Base-by-base conservation (phyloP, 106 monocot species). In the Alisma plantagoaquatica region DNA sequence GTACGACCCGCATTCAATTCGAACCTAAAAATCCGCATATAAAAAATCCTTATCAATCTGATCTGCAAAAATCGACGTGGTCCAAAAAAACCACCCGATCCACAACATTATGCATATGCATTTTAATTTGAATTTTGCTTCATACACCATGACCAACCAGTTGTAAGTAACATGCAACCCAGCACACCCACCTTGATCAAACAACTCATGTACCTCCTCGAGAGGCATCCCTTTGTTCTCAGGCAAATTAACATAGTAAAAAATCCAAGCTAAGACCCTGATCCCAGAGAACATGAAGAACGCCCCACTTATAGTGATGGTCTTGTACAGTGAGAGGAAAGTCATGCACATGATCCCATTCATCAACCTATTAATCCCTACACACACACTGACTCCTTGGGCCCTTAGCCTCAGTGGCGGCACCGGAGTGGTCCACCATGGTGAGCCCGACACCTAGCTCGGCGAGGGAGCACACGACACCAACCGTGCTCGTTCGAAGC, bases 401-500 rank as follows among this genome's bases (percentile, higher is more conserved):
- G 74, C 71, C 17, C 71, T 31, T 29, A 68, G 25, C 35, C 77
- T 27, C 31, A 73, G 41, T 0, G 87, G 74, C 71, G 59, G 75
- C 59, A 24, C 69, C 10, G 5, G 51, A 33, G 29, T 86, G 41
- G 0, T 65, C 60, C 7, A n/a, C n/a, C n/a, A n/a, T n/a, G n/a
- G n/a, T n/a, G n/a, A 71, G 21, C 1, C 53, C 78, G 2, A 92
- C 75, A 23, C 49, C 31, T 1, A 73, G 14, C 8, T 86, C 65
- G 0, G 85, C 85, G 3, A 59, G 16, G 4, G 79, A 33, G 86
- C 85, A 86, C 15, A 85, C 92, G 2, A 60, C 82, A 9, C 67
- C 70, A 53, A 85, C 82, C 18, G 55, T 27, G 14, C n/a, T n/a
- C n/a, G n/a, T n/a, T n/a, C 85, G 54, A 1, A 92, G 73, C 33